Percentiles rank a stretch among this genome's conserved stretches.
Conservation (phyloP, 2,329 filamentous ascomycete genomes). For the Trichoderma sp. region DNA sequence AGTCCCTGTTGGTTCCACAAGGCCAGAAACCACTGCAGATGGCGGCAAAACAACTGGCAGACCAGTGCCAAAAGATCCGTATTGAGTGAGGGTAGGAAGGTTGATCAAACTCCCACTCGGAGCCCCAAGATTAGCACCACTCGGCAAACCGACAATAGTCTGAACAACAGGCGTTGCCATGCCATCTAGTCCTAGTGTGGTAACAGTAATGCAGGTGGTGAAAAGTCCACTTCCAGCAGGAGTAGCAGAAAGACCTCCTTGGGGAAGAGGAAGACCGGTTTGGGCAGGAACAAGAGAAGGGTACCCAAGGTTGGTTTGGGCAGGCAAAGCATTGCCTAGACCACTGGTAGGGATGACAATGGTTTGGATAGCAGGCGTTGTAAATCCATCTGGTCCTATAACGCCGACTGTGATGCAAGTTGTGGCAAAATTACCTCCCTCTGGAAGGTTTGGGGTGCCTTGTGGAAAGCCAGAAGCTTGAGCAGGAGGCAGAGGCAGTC, state of each 20-base stretch:
- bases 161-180: constrained; percentile 33
- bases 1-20: constrained; percentile 24
- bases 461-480: constrained; percentile 23
- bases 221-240: constrained; percentile 22
- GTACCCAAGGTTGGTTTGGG: constrained; percentile 21
- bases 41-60: constrained; percentile 19
- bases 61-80: constrained; percentile 23
- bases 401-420: constrained; percentile 33
- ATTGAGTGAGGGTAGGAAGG: constrained; percentile 30
- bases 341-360: constrained; percentile 25
- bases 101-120: constrained; percentile 20
- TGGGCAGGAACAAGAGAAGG: constrained; percentile 26
- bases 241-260: constrained; percentile 23
- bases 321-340: constrained; percentile 19
- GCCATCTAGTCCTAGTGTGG: constrained; percentile 34
- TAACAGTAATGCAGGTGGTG: constrained; percentile 33
- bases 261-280: constrained; percentile 27
- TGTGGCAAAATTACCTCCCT: constrained; percentile 26
- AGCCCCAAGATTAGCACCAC: constrained; percentile 24
- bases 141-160: constrained; percentile 32
- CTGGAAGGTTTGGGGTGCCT: constrained; percentile 22
- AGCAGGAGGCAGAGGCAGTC: constrained; percentile 23
- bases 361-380: constrained; percentile 32
- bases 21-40: constrained; percentile 25
- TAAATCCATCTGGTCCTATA: constrained; percentile 33